These are phyloP conservation scores for Aureobasidium sp. DNA, from an alignment of 2,329 filamentous ascomycete genomes.

Conservation along the genomic window DNA sequence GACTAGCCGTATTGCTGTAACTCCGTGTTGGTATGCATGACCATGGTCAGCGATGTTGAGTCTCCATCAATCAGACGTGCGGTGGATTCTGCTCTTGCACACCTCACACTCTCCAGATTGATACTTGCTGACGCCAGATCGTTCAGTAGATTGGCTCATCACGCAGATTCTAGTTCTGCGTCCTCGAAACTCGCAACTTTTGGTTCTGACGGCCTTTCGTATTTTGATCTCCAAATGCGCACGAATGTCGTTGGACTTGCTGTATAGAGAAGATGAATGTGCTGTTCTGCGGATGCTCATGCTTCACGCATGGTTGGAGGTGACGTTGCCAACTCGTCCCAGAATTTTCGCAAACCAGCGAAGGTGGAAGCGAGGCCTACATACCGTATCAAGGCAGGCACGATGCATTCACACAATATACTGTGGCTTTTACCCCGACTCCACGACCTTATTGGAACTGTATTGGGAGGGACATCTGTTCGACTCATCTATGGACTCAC, in stretches of 20 bases:
- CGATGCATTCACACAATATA: background rate
- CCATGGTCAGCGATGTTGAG: background rate
- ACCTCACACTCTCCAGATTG: too few relatives aligned
- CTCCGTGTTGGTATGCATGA: background rate
- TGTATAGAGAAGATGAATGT: background rate
- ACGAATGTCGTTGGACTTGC: too few relatives aligned
- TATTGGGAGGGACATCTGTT: too few relatives aligned
- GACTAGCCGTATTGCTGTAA: too few relatives aligned
- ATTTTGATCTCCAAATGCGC: too few relatives aligned
- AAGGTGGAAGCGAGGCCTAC: background rate
- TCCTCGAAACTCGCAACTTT: too few relatives aligned
- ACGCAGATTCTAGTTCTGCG: too few relatives aligned
- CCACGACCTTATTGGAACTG: background rate
- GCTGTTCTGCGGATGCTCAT: background rate
- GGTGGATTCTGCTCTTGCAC: too few relatives aligned
- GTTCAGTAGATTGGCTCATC: too few relatives aligned
- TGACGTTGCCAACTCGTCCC: background rate
- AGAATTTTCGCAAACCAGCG: background rate
- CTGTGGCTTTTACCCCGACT: background rate
- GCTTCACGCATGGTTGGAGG: background rate
- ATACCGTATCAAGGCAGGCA: background rate
- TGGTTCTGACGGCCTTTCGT: background rate
- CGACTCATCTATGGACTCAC: too few relatives aligned
- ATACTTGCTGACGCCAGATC: too few relatives aligned
- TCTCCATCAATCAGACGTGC: background rate